A percentile compares a stretch with the other conserved stretches of the same genome.
These are phyloP conservation scores for Podospora didyma DNA, from an alignment of 495 filamentous ascomycete genomes.

Conservation along the genomic window DNA sequence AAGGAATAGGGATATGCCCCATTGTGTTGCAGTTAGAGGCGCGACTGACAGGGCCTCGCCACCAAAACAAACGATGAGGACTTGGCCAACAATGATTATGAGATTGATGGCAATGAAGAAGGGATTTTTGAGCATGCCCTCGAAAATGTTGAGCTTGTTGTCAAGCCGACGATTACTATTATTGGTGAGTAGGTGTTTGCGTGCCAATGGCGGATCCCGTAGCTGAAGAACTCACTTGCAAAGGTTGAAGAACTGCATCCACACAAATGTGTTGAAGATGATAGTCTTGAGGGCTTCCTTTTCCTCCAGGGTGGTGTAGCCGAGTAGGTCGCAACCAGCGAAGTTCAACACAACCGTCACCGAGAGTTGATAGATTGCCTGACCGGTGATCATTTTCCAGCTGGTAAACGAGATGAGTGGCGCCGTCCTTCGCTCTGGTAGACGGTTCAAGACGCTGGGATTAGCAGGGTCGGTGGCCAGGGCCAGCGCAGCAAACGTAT, in stretches of 20 bases:
- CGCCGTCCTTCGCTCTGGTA: conserved; percentile 71
- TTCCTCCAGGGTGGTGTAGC: conserved; percentile 38
- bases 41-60: conserved; percentile 62
- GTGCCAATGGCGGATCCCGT: conserved; percentile 18
- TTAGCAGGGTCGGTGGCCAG: conserved; percentile 81
- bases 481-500: conserved; percentile 93
- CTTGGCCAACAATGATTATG: conserved; percentile 77
- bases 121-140: conserved; percentile 65
- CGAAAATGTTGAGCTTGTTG: conserved; percentile 81
- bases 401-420: conserved; percentile 75
- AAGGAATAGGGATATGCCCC: conserved; percentile 64
- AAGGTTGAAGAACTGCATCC: conserved; percentile 94
- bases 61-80: conserved; percentile 70
- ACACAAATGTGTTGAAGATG: conserved; percentile 89
- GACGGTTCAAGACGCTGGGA: conserved; percentile 63
- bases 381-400: conserved; percentile 94
- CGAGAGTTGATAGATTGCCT: conserved; percentile 77
- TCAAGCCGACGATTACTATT: conserved; percentile 60
- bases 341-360: conserved; percentile 78
- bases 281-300: conserved; percentile 58
- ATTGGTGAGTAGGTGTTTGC: conserved; percentile 28
- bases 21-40: conserved; percentile 50
- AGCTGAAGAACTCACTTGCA: conserved; percentile 47
- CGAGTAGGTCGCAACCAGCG: conserved; percentile 59
- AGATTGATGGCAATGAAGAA: conserved; percentile 75